Percentiles rank a stretch among this genome's conserved stretches.
These are phyloP conservation scores for Penicillium angulare DNA, from an alignment of 495 filamentous ascomycete species.

Conservation along the genomic window DNA sequence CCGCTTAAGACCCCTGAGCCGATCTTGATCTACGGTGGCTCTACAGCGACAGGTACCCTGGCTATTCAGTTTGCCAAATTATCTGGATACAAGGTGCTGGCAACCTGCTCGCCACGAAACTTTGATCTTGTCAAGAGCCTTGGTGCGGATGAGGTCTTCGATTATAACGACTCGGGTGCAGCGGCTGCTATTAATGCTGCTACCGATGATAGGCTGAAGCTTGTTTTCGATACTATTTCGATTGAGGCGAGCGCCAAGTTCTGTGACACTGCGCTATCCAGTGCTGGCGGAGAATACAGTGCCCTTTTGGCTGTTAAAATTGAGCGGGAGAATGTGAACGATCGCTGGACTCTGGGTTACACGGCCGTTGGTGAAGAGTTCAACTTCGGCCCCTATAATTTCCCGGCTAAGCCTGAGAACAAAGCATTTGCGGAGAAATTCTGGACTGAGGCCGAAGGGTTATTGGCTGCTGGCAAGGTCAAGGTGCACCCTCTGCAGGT, in stretches of 20 bases:
- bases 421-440: constrained; percentile 5
- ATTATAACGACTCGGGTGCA: constrained; percentile 34
- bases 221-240: constrained; percentile 43
- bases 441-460: neutral
- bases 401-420: constrained; percentile 36
- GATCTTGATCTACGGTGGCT: constrained; percentile 56
- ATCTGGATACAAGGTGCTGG: constrained; percentile 35
- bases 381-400: constrained; percentile 22
- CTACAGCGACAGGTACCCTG: constrained; percentile 53
- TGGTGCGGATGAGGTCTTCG: constrained; percentile 40
- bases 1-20: constrained; percentile 21
- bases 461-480: constrained; percentile 29
- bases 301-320: constrained; percentile 22
- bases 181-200: constrained; percentile 29
- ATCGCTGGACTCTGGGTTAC: constrained; percentile 32
- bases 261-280: constrained; percentile 40
- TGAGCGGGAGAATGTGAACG: constrained; percentile 33
- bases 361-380: constrained; percentile 40
- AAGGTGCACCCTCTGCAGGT: constrained; percentile 49
- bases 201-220: constrained; percentile 39
- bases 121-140: constrained; percentile 32
- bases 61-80: constrained; percentile 56
- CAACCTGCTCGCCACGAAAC: constrained; percentile 43
- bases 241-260: constrained; percentile 30
- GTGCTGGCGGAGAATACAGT: constrained; percentile 31